These are phyloP conservation scores for Besnoitia besnoiti DNA, from an alignment of 169 alveolate species.

Conservation along the genomic window DNA sequence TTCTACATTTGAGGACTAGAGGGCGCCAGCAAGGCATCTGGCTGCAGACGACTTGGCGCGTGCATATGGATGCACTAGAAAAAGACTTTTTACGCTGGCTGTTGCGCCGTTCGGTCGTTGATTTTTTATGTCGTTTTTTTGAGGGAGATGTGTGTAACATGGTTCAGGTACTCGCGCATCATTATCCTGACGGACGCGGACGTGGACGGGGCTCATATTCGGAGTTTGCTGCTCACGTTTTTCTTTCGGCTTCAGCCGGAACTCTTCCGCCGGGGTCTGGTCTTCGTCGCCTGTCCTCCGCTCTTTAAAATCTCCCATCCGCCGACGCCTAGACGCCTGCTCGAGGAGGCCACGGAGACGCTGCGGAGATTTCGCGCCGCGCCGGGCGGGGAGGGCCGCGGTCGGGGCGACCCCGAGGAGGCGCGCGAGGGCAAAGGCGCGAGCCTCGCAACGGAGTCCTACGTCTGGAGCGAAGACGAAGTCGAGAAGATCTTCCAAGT, in stretches of 20 bases:
- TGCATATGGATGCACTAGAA: background rate
- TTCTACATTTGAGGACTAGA: too few species aligned
- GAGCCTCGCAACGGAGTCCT: conserved; percentile 21
- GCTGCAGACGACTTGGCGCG: too few species aligned
- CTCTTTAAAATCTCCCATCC: conserved; percentile 78
- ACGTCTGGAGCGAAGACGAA: conserved; percentile 39
- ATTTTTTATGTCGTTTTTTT: too few species aligned
- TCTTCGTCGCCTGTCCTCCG: conserved; percentile 85
- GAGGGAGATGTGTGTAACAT: too few species aligned
- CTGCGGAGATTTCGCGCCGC: background rate
- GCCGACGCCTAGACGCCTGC: conserved; percentile 53
- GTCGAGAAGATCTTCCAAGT: background rate
- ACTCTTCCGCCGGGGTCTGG: conserved; percentile 77
- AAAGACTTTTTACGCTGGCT: background rate
- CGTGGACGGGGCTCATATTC: conserved; percentile 86
- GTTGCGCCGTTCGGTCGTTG: background rate
- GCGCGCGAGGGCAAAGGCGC: background rate
- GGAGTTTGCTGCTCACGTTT: conserved; percentile 78
- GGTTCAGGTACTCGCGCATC: conserved; percentile 79
- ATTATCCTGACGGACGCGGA: conserved; percentile 86
- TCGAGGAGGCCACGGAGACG: background rate
- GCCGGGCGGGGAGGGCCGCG: background rate
- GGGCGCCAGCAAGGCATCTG: too few species aligned
- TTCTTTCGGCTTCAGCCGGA: conserved; percentile 78
- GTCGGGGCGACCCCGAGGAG: background rate